phyloP scores from a whole-genome alignment of 2,329 filamentous ascomycete genomes.

The Fonsecaea multimorphosa region DNA sequence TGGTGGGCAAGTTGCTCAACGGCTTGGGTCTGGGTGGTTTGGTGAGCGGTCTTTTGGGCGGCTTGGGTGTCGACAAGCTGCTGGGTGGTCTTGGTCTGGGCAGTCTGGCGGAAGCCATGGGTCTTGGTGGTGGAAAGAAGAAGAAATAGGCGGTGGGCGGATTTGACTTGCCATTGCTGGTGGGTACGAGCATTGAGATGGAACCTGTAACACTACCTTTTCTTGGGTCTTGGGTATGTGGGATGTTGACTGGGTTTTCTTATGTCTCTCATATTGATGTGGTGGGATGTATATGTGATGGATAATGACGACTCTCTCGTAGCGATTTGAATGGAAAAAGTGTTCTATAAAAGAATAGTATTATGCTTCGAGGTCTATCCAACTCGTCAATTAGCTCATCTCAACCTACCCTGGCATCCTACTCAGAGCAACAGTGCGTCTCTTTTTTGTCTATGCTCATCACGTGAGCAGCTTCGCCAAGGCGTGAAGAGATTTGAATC shows the following conservation, averaged over 20 bases:
- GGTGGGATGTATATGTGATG: not conserved
- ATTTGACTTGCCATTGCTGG: not conserved
- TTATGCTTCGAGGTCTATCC: too few relatives aligned
- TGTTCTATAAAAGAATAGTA: not conserved
- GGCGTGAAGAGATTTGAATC: not conserved
- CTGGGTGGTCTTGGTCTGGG: conserved; percentile 73
- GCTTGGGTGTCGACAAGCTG: conserved; percentile 76
- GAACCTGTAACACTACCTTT: conserved; percentile 3
- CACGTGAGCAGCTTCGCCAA: not conserved
- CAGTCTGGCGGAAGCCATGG: conserved; percentile 56
- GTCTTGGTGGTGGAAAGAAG: conserved; percentile 61
- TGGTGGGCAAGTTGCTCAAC: conserved; percentile 80
- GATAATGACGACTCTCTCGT: not conserved
- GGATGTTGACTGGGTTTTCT: not conserved
- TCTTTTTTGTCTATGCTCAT: too few relatives aligned
- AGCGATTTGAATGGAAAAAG: not conserved
- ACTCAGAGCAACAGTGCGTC: too few relatives aligned
- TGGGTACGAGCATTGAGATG: not conserved
- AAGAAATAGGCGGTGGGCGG: conserved; percentile 52
- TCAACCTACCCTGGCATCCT: too few relatives aligned
- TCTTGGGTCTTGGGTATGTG: not conserved
- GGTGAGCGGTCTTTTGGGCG: conserved; percentile 78
- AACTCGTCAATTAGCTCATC: too few relatives aligned
- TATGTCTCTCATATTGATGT: not conserved
- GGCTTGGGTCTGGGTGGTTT: conserved; percentile 82